Evolutionary conservation across 208 protist genomes (phyloP), one percentile per base, ranked within the genome.

Genomic region (Leishmania major): DNA sequence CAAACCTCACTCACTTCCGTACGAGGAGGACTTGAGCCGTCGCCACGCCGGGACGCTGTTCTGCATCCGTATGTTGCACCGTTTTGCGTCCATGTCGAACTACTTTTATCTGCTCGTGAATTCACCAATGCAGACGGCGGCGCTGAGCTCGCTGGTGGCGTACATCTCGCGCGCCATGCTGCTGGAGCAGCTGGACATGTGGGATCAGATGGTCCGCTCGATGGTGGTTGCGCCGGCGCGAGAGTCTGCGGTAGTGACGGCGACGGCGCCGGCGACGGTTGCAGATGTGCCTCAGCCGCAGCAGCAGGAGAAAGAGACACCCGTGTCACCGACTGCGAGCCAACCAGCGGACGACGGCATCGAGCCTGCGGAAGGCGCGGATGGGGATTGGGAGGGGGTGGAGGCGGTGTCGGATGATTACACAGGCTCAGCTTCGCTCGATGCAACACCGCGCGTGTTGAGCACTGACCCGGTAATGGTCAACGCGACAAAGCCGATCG

Each of bases 41-140:
- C 83, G 83, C 40, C 80, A 90, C 60, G 72, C 84, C 67, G 87
- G 89, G 72, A 91, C 88, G 31, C 73, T 92, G 53, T 95, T 96
- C 81, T 78, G 82, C 43, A 74, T 95, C 10, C 85, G 87, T 28
- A 87, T 85, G 75, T 79, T 95, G 55, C 87, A 85, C 53, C 81
- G 79, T 37, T 88, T 90, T 67, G 90, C 89, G 22, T 45, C 73
- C 2, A 79, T 92, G 80, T 81, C 88, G 10, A 83, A 75, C 40
- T 75, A 91, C 45, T 95, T 92, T 79, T 87, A 91, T 67, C 76
- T 89, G 25, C 88, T 95, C 17, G 89, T 90, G 7, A 89, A 84
- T 72, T 95, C 94, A 49, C 89, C 91, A 49, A 82, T 93, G 73
- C 91, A 95, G 86, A 90, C 90, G 55, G 83, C 88, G 5, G 86